These are phyloP conservation scores for Drechslera avenae DNA, from an alignment of 2,329 filamentous ascomycete genomes.

Conservation along the genomic window DNA sequence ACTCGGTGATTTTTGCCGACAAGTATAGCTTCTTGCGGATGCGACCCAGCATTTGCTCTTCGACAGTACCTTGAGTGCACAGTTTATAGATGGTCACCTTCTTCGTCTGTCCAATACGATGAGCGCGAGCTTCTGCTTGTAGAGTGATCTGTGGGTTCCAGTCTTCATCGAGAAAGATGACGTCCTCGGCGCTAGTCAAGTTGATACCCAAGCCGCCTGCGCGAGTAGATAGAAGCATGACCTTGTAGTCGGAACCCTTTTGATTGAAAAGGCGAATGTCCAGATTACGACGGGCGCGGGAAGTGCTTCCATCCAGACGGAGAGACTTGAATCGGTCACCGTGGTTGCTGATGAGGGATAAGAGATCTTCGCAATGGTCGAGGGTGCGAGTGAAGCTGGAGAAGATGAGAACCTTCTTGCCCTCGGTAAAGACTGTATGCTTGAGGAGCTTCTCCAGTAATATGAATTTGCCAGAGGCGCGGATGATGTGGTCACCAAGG, in stretches of 20 bases:
- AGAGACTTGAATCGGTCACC: conserved; percentile 53
- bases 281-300: conserved; percentile 57
- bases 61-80: conserved; percentile 62
- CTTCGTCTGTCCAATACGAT: conserved; percentile 61
- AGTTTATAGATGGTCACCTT: conserved; percentile 62
- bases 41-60: conserved; percentile 63
- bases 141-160: conserved; percentile 61
- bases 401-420: conserved; percentile 64
- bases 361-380: conserved; percentile 58
- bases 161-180: conserved; percentile 62
- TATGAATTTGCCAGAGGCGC: conserved; percentile 62
- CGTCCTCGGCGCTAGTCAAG: conserved; percentile 59
- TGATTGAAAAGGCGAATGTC: conserved; percentile 61
- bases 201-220: conserved; percentile 64
- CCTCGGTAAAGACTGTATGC: conserved; percentile 55
- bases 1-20: conserved; percentile 64
- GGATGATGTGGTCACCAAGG: conserved; percentile 55
- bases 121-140: conserved; percentile 61
- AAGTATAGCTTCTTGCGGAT: conserved; percentile 68
- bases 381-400: conserved; percentile 60
- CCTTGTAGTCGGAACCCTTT: conserved; percentile 52
- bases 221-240: conserved; percentile 62
- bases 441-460: conserved; percentile 59
- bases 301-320: conserved; percentile 58
- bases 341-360: conserved; percentile 51